phyloP scores from a whole-genome alignment of 768 basidiomycete genomes.

The Imleria badia region DNA sequence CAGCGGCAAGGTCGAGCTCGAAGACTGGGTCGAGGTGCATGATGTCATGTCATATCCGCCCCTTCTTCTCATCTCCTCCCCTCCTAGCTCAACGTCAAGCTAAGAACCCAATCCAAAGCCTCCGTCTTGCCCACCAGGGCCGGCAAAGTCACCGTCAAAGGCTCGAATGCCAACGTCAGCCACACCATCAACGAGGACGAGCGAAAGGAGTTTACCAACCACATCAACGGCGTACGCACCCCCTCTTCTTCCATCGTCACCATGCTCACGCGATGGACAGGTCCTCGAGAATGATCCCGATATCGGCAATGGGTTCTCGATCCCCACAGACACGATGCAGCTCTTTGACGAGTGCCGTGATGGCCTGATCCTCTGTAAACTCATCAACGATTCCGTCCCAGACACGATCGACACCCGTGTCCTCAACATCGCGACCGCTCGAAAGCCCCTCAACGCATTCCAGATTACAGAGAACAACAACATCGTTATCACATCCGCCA shows the following conservation, averaged over 20 bases:
- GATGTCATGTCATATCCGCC: slow-evolving; percentile 21
- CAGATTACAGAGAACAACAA: slow-evolving; percentile 99
- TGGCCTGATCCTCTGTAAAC: slow-evolving; percentile 94
- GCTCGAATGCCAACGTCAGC: too few species aligned
- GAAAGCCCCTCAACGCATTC: slow-evolving; percentile 93
- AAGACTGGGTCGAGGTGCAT: slow-evolving; percentile 94
- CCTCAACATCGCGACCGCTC: slow-evolving; percentile 79
- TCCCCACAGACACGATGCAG: slow-evolving; percentile 97
- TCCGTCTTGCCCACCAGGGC: slow-evolving; percentile 59
- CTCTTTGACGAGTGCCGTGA: slow-evolving; percentile 97
- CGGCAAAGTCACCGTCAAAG: slow-evolving; percentile 92
- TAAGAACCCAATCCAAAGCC: slow-evolving; percentile 50
- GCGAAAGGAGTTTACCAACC: slow-evolving; percentile 92
- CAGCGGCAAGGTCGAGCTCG: slow-evolving; percentile 93
- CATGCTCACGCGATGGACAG: slow-evolving; percentile 41
- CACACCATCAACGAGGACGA: slow-evolving; percentile 99
- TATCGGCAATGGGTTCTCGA: slow-evolving; percentile 78
- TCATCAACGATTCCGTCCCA: slow-evolving; percentile 98
- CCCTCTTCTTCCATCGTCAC: not conserved
- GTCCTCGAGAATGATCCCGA: slow-evolving; percentile 91
- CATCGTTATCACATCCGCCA: slow-evolving; percentile 97
- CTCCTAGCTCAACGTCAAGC: slow-evolving; percentile 75
- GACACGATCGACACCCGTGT: slow-evolving; percentile 99
- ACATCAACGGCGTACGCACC: slow-evolving; percentile 87
- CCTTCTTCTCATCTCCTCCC: slow-evolving; percentile 9